A percentile compares a stretch with the other conserved stretches of the same genome.
These are phyloP conservation scores for Phlebiopsis flavidoalba DNA, from an alignment of 768 basidiomycete species.

Conservation along the genomic window DNA sequence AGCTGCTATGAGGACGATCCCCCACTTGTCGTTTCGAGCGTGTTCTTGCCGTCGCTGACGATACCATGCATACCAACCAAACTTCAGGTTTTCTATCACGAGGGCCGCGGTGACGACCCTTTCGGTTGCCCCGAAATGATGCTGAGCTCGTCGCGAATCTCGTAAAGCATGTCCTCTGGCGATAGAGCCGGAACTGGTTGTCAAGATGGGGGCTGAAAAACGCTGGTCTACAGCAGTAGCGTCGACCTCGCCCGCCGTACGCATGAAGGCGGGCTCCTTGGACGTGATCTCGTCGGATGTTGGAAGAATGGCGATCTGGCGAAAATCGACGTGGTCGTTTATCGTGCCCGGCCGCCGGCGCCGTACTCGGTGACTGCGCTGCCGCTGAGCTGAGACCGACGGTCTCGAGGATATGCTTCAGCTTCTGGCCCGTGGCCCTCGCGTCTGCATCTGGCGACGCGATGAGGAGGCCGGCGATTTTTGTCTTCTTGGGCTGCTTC, in stretches of 20 bases:
- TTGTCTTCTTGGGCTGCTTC: slow-evolving; percentile 28
- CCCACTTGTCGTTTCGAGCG: slow-evolving; percentile 26
- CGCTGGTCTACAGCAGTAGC: slow-evolving; percentile 32
- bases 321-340: slow-evolving; percentile 63
- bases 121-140: slow-evolving; percentile 35
- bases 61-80: slow-evolving; percentile 33
- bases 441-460: slow-evolving; percentile 22
- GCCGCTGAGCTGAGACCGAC: slow-evolving; percentile 17
- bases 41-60: slow-evolving; percentile 21
- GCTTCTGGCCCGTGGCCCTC: slow-evolving; percentile 30
- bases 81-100: slow-evolving; percentile 31
- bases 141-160: slow-evolving; percentile 52
- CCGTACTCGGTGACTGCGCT: slow-evolving; percentile 21
- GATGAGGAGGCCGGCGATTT: slow-evolving; percentile 24
- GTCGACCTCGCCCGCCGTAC: slow-evolving; percentile 38
- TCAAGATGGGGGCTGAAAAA: slow-evolving; percentile 48
- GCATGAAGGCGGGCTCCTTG: slow-evolving; percentile 41
- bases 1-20: slow-evolving; percentile 33
- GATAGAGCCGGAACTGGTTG: slow-evolving; percentile 58
- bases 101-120: slow-evolving; percentile 33
- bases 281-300: slow-evolving; percentile 53
- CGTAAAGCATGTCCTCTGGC: slow-evolving; percentile 61
- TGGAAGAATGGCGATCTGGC: slow-evolving; percentile 57
- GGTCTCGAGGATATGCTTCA: slow-evolving; percentile 35
- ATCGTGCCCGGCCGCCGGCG: slow-evolving; percentile 66